Conservation (phyloP, 192 early-diverging fungal species). For the Coemansia sp. region DNA sequence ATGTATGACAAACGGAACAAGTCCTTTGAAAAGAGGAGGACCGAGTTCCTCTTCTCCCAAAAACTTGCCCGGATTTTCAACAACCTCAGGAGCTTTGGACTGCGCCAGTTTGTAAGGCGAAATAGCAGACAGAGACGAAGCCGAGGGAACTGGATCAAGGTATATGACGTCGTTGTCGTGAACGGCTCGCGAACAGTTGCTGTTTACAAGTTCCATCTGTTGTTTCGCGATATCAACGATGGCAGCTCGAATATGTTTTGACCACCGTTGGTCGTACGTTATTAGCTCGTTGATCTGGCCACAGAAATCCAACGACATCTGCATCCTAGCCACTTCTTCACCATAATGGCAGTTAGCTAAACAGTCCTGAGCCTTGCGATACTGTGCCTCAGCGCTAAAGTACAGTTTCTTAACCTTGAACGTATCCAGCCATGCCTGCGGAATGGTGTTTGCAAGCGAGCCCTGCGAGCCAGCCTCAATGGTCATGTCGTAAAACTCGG, state of each 20-base stretch:
- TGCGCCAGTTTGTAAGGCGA: conserved; percentile 73
- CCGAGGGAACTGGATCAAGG: conserved; percentile 71
- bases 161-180: conserved; percentile 95
- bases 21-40: conserved; percentile 75
- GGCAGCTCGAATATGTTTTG: conserved; percentile 28
- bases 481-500: conserved; percentile 71
- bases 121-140: conserved; percentile 63
- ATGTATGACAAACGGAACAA: conserved; percentile 91
- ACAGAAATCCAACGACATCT: conserved; percentile 39
- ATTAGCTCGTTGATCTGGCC: conserved; percentile 35
- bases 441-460: conserved; percentile 58
- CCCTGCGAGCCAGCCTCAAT: conserved; percentile 66
- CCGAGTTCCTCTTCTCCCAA: conserved; percentile 70
- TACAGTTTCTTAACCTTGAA: conserved; percentile 76
- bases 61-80: conserved; percentile 67
- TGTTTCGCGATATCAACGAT: conserved; percentile 39
- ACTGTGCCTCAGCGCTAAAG: conserved; percentile 78
- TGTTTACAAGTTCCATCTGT: conserved; percentile 52
- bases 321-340: conserved; percentile 80
- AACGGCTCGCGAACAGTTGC: conserved; percentile 64
- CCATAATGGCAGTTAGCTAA: conserved; percentile 76
- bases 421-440: conserved; percentile 65
- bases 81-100: conserved; percentile 59
- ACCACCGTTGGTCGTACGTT: conserved; percentile 44
- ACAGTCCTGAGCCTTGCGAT: conserved; percentile 74